These are phyloP conservation scores for Kazachstania sp. DNA, from an alignment of 1,139 yeast species.

Conservation along the genomic window DNA sequence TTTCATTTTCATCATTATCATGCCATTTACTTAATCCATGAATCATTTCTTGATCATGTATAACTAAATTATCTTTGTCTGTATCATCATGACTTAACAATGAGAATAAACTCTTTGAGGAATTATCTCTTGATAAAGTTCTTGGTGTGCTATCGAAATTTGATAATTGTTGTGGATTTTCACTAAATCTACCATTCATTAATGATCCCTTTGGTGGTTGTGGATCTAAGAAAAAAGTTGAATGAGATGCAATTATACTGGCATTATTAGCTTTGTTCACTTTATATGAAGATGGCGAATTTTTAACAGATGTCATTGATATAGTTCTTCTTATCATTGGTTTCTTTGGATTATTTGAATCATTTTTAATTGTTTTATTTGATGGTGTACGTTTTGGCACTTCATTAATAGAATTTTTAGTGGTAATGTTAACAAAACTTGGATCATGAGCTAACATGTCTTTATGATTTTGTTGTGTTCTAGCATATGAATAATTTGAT, in stretches of 20 bases:
- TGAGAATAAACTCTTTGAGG: constrained; percentile 6
- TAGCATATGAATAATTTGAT: constrained; percentile 1
- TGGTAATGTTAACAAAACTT: background rate
- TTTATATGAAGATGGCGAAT: background rate
- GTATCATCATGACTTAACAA: background rate
- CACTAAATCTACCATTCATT: constrained; percentile 30
- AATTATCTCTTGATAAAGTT: constrained; percentile 20
- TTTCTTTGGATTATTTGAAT: constrained; percentile 7
- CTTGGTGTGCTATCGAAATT: constrained; percentile 23
- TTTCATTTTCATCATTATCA: background rate
- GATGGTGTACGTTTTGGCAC: constrained; percentile 4
- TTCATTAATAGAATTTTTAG: background rate
- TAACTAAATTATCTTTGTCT: background rate
- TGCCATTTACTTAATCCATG: background rate
- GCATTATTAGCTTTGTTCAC: background rate
- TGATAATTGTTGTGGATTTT: constrained; percentile 26
- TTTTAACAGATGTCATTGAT: constrained; percentile 24
- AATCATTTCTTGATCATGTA: too few species aligned
- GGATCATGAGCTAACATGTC: background rate
- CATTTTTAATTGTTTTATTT: background rate
- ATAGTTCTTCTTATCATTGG: constrained; percentile 24
- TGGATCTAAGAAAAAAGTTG: constrained; percentile 29
- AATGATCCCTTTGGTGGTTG: constrained; percentile 24
- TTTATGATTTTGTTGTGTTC: background rate
- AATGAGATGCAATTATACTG: constrained; percentile 9